Evolutionary conservation across 2,329 filamentous ascomycete species (phyloP).

Genomic region (Fusarium floridanum): DNA sequence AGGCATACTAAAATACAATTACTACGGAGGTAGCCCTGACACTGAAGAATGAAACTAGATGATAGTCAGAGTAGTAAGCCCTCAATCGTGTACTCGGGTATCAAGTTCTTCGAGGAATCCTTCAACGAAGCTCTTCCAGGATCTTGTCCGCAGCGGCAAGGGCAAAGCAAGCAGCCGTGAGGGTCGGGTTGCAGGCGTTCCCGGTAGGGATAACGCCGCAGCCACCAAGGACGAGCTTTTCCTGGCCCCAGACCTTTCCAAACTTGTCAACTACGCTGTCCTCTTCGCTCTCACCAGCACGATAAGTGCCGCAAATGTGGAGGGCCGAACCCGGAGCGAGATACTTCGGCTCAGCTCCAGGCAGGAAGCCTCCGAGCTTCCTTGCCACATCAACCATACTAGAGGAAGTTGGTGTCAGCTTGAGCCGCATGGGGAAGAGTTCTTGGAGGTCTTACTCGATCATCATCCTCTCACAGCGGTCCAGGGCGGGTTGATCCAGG

Average conservation of each 20-base stretch:
- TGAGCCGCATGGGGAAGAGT: neutral
- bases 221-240: constrained; percentile 7
- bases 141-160: constrained; percentile 14
- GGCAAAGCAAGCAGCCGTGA: constrained; percentile 15
- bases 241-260: neutral
- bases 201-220: constrained; percentile 9
- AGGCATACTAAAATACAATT: neutral
- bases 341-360: constrained; percentile 8
- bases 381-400: constrained; percentile 5
- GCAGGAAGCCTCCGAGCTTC: constrained; percentile 7
- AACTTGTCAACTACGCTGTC: constrained; percentile 10
- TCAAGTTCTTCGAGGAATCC: neutral
- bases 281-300: neutral
- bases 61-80: too few species aligned
- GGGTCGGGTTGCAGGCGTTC: constrained; percentile 11
- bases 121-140: neutral
- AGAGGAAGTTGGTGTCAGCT: neutral
- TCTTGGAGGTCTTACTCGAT: neutral
- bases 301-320: constrained; percentile 16
- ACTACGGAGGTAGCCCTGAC: neutral
- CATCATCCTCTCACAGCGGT: constrained; percentile 8
- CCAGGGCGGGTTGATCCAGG: neutral
- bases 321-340: neutral
- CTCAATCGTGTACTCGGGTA: neutral
- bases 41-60: neutral